Evolutionary conservation across 176 grass and related monocot species (phyloP), one percentile per base, ranked within the genome.

Genomic region (Hsuehochloa calcarea): DNA sequence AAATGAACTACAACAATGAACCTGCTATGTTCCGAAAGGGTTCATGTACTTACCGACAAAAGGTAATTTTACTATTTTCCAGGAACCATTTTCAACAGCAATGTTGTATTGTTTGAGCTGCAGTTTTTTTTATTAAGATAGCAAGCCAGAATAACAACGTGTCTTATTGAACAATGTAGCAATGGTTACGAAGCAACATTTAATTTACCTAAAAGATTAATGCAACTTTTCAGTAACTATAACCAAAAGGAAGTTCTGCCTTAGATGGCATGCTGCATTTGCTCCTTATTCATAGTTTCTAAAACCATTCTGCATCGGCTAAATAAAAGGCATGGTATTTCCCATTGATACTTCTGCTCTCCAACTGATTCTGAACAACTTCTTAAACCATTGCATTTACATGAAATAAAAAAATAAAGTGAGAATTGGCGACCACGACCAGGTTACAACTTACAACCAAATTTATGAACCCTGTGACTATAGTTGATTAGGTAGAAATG

Each of bases 1-100:
- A 87, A 46, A 87, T 94, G 81, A 94, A 90, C 69, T 92, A 97
- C 62, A 78, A 93, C 77, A 86, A 97, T 19, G 78, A 93, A 56
- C 91, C 87, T 0, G 87, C 87, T 73, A 90, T 97, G 47, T 97
- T 91, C 60, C 81, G 80, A 59, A 90, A 88, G 71, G 89, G 87
- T 63, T 92, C 91, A 56, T 90, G 91, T 85, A 78, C 86, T 52
- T 97, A 86, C 51, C 73, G 67, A 59, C 62, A 80, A 4, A 84
- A 84, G 85, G 88, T 94, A 64, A n/a, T 34, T 35, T 37, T 47
- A 9, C 50, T 59, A 15, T 62, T 56, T 68, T 69, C 29, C 29
- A 3, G 47, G 60, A 46, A 23, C 10, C 43, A 49, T 38, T 77
- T 80, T 40, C 12, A 67, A 29, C 68, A 47, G 62, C 40, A 50